phyloP scores from a whole-genome alignment of 768 basidiomycete species.

The Holtermannia corniformis region DNA sequence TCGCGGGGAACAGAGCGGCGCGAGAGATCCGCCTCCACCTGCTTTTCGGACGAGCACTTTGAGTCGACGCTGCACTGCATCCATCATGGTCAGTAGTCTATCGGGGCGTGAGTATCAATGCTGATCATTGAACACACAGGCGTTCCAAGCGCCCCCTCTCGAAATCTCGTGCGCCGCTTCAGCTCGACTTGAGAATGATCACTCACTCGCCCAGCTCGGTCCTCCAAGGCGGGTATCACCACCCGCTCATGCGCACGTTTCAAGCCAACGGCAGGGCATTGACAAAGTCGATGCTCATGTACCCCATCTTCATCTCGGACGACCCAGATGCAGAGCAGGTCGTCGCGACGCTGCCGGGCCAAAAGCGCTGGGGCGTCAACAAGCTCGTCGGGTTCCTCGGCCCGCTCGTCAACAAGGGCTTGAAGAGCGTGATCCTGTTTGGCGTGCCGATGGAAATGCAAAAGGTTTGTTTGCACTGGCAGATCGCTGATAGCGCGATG shows the following conservation, averaged over 20 bases:
- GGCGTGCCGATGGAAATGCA: constrained; percentile 39
- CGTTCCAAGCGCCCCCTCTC: constrained; percentile 7
- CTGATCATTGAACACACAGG: not conserved
- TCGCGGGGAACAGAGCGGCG: too few relatives aligned
- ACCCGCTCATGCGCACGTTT: constrained; percentile 79
- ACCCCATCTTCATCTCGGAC: constrained; percentile 96
- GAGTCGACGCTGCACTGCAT: too few relatives aligned
- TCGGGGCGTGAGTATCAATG: not conserved
- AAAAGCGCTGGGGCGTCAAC: constrained; percentile 92
- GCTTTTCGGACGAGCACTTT: too few relatives aligned
- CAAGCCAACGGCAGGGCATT: constrained; percentile 58
- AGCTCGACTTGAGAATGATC: not conserved
- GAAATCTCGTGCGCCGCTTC: constrained; percentile 15
- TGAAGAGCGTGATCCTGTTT: constrained; percentile 86
- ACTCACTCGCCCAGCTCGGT: constrained; percentile 26
- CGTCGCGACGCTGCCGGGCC: constrained; percentile 71
- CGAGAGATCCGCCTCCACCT: too few relatives aligned
- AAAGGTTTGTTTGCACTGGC: constrained; percentile 16
- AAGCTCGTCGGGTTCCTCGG: constrained; percentile 74
- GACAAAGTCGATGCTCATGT: constrained; percentile 77
- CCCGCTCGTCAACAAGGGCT: constrained; percentile 80
- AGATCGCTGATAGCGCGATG: not conserved
- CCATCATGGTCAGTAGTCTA: not conserved
- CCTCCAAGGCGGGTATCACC: constrained; percentile 77
- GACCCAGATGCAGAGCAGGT: constrained; percentile 73